These are phyloP conservation scores for Pseudopyrenochaeta lycopersici DNA, from an alignment of 2,329 filamentous ascomycete species.

Conservation along the genomic window DNA sequence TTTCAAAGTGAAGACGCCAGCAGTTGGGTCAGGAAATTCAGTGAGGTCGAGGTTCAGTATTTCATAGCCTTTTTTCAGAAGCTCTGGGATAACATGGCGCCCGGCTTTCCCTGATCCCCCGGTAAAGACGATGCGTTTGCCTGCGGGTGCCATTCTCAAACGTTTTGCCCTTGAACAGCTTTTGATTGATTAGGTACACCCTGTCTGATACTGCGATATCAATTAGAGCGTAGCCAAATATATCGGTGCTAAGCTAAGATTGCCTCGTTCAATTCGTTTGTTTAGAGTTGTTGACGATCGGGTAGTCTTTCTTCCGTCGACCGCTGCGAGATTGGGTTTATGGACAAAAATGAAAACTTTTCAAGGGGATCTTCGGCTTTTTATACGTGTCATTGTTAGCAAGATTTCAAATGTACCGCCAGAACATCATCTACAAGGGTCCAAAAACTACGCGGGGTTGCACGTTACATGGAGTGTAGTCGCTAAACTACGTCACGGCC, in stretches of 20 bases:
- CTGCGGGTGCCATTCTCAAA: slow-evolving; percentile 33
- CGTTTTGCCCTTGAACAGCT: background rate
- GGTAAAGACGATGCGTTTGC: slow-evolving; percentile 53
- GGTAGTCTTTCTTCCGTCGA: background rate
- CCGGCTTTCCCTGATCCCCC: slow-evolving; percentile 64
- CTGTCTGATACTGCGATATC: too few relatives aligned
- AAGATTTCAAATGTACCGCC: slow-evolving; percentile 10
- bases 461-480: background rate
- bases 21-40: slow-evolving; percentile 54
- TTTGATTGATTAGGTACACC: background rate
- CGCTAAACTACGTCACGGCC: slow-evolving; percentile 30
- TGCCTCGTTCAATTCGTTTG: too few relatives aligned
- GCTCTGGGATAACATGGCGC: slow-evolving; percentile 62
- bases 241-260: background rate
- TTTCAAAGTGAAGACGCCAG: slow-evolving; percentile 62
- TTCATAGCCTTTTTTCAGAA: slow-evolving; percentile 60
- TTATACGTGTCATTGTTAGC: slow-evolving; percentile 19
- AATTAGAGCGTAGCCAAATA: too few relatives aligned
- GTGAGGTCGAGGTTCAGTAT: slow-evolving; percentile 66
- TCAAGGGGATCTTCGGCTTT: slow-evolving; percentile 1
- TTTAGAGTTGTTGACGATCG: background rate
- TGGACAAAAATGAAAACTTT: background rate
- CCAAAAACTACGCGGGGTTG: background rate
- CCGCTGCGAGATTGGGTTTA: background rate
- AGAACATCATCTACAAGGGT: slow-evolving; percentile 14